phyloP scores from a whole-genome alignment of 139 green algal genomes.

The Chlorella vulgaris region DNA sequence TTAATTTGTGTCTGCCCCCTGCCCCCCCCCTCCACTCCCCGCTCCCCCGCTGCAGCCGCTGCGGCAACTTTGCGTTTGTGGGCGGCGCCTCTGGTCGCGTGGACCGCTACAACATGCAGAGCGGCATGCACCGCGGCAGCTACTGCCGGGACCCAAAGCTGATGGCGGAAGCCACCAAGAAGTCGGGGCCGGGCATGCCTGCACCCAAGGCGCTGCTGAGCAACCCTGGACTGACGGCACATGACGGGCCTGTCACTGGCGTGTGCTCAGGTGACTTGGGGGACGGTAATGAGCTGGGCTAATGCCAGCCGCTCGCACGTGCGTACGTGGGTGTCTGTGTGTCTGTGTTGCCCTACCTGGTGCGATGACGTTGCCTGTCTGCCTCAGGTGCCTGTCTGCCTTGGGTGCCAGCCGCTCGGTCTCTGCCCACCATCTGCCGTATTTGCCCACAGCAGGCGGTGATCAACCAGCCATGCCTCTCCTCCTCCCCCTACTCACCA shows the following conservation, averaged over 20 bases:
- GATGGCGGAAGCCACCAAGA: not conserved
- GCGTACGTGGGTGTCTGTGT: not conserved
- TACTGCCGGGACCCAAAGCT: conserved; percentile 46
- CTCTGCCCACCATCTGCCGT: no score
- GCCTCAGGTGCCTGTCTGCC: no score
- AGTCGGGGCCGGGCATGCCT: not conserved
- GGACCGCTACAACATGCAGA: conserved; percentile 98
- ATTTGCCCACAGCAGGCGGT: no score
- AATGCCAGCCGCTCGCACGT: not conserved
- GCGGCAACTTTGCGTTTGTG: conserved; percentile 97
- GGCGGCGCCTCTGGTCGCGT: conserved; percentile 77
- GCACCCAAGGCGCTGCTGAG: conserved; percentile 13
- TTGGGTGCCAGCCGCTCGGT: no score
- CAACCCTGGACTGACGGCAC: conserved; percentile 49
- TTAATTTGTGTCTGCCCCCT: no score
- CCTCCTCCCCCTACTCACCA: no score
- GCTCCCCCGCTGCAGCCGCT: conserved; percentile 64
- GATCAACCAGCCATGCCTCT: no score
- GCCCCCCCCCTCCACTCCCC: not conserved
- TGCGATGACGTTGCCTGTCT: no score
- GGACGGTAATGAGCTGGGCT: no score
- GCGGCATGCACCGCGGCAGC: conserved; percentile 76
- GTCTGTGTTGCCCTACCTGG: no score
- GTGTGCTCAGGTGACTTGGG: conserved; percentile 33
- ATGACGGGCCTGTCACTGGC: conserved; percentile 74